phyloP scores from a whole-genome alignment of 495 filamentous ascomycete species.

The Penicillium taxi region DNA sequence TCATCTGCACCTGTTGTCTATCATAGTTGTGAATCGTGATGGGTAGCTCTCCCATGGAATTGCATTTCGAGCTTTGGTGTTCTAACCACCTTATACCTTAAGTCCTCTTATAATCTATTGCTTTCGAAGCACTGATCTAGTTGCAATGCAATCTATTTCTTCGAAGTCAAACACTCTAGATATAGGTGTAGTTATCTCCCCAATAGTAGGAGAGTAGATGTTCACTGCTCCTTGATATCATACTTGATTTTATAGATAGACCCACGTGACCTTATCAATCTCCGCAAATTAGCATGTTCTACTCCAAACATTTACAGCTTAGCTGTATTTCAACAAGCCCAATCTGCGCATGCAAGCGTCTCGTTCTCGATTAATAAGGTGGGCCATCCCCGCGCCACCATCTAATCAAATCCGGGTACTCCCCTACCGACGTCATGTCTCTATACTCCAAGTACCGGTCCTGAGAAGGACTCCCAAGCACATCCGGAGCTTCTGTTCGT shows the following conservation, averaged over 20 bases:
- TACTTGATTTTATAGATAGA: no score
- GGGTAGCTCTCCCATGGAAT: conserved; percentile 12
- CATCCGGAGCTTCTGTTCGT: conserved; percentile 22
- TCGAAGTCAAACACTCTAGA: no score
- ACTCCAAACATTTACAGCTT: no score
- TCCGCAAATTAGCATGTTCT: not conserved
- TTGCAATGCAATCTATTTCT: no score
- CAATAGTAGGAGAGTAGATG: no score
- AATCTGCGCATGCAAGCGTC: conserved; percentile 29
- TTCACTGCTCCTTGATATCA: no score
- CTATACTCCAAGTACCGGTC: conserved; percentile 2
- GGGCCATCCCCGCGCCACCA: conserved; percentile 24
- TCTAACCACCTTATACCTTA: no score
- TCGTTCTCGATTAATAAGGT: conserved; percentile 14
- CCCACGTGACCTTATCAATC: not conserved
- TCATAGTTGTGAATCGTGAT: conserved; percentile 7
- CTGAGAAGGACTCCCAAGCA: conserved; percentile 1
- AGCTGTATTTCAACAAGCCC: not conserved
- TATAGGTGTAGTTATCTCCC: conserved; percentile 1
- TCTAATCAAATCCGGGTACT: conserved; percentile 9
- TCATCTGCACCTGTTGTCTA: conserved; percentile 4
- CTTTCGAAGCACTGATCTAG: no score
- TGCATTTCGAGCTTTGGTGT: conserved; percentile 12
- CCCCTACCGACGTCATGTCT: conserved; percentile 7
- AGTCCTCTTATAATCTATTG: no score